A percentile compares a stretch with the other conserved stretches of the same genome.
Conservation (phyloP, 2,329 filamentous ascomycete species). For the Chaetothyriales sp. region DNA sequence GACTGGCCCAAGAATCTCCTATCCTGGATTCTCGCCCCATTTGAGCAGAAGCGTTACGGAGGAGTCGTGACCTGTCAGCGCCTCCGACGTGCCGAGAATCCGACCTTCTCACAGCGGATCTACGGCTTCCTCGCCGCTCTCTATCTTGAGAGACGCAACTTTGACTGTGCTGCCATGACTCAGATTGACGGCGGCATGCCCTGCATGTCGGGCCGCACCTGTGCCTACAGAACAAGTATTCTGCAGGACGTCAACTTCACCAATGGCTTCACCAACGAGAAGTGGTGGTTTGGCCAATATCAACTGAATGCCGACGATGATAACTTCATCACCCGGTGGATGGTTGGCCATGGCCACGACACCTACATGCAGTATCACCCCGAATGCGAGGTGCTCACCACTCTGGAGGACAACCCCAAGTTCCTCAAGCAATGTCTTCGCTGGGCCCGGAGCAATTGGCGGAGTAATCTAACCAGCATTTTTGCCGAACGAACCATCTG, state of each 20-base stretch:
- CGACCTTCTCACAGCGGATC: constrained; percentile 44
- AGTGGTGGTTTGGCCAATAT: constrained; percentile 61
- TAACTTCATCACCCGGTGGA: constrained; percentile 94
- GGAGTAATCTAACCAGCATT: constrained; percentile 86
- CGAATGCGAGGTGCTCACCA: constrained; percentile 84
- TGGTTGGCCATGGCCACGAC: constrained; percentile 82
- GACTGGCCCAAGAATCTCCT: constrained; percentile 77
- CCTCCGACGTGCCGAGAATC: constrained; percentile 52
- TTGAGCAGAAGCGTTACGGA: constrained; percentile 67
- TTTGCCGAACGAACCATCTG: constrained; percentile 70
- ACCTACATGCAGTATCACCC: constrained; percentile 89
- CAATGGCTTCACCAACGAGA: constrained; percentile 78
- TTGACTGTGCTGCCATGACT: constrained; percentile 90
- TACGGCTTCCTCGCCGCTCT: constrained; percentile 86
- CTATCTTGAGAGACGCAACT: constrained; percentile 87
- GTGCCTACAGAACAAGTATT: constrained; percentile 80
- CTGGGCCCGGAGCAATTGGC: constrained; percentile 96
- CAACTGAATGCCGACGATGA: constrained; percentile 93
- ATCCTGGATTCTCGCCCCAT: constrained; percentile 83
- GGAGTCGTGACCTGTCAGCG: constrained; percentile 87
- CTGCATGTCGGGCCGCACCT: constrained; percentile 87
- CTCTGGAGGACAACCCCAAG: constrained; percentile 72
- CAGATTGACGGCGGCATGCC: constrained; percentile 92
- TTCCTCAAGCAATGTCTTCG: constrained; percentile 87
- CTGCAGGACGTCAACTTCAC: constrained; percentile 73